A percentile compares a stretch with the other conserved stretches of the same genome.
Evolutionary conservation across 2,329 filamentous ascomycete genomes (phyloP).

Genomic region (Colletotrichum siamense): DNA sequence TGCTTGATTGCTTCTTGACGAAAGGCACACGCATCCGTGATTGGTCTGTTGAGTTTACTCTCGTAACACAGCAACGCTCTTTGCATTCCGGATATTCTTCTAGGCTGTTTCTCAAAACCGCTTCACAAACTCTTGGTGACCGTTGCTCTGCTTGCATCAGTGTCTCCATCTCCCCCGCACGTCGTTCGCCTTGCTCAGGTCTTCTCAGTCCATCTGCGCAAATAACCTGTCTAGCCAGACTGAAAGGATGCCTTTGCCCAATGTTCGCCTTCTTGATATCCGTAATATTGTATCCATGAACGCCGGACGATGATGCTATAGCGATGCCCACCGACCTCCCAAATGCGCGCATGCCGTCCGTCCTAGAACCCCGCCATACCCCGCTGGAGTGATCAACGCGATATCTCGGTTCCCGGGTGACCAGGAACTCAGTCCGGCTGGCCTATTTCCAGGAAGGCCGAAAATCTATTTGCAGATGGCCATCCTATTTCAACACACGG

Average conservation of each 20-base stretch:
- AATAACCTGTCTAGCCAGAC: not conserved
- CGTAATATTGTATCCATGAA: conserved; percentile 14
- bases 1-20: not conserved
- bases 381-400: not conserved
- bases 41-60: not conserved
- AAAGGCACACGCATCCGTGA: not conserved
- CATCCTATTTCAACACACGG: conserved; percentile 69
- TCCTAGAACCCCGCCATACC: not conserved
- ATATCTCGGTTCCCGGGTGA: not conserved
- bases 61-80: conserved; percentile 10
- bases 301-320: conserved; percentile 20
- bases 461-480: not conserved
- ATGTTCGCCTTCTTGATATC: not conserved
- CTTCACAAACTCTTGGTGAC: not conserved
- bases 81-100: not conserved
- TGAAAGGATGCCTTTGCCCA: not conserved
- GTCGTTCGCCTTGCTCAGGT: not conserved
- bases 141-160: not conserved
- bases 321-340: conserved; percentile 9
- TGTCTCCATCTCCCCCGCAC: not conserved
- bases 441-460: not conserved
- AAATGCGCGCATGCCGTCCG: not conserved
- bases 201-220: not conserved
- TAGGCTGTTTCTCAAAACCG: not conserved
- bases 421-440: not conserved